Conservation (phyloP, 176 grass and related monocot species). For the Musa troglodytarum region DNA sequence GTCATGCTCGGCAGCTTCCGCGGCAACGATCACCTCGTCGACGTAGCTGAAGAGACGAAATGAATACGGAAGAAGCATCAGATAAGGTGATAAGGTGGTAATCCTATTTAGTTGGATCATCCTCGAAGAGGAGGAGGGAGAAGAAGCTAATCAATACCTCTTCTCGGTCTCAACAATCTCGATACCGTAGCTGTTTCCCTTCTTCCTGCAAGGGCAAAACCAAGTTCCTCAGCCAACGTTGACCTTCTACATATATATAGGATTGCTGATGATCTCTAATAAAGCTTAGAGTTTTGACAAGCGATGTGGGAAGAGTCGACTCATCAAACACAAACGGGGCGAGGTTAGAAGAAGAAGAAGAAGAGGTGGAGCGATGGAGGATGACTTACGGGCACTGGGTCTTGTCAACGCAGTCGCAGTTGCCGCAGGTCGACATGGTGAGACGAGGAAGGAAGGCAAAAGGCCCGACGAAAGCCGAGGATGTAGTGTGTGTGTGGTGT, state of each 20-base stretch:
- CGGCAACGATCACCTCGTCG: neutral
- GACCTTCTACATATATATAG: too few relatives aligned
- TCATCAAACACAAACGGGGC: too few relatives aligned
- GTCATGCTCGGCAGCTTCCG: neutral
- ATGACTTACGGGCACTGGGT: conserved; percentile 47
- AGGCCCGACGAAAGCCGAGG: neutral
- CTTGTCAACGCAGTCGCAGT: conserved; percentile 89
- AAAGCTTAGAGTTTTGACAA: too few relatives aligned
- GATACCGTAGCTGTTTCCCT: conserved; percentile 49
- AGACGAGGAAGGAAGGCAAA: neutral
- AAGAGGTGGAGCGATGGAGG: neutral
- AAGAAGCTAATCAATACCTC: conserved; percentile 24
- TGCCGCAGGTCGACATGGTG: conserved; percentile 71
- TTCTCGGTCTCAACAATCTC: conserved; percentile 37
- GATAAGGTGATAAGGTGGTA: too few relatives aligned
- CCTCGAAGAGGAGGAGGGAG: too few relatives aligned
- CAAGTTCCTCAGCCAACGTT: too few relatives aligned
- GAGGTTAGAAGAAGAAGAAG: too few relatives aligned
- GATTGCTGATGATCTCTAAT: too few relatives aligned
- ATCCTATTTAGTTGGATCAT: too few relatives aligned
- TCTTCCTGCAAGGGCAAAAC: conserved; percentile 43
- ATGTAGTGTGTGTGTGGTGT: neutral
- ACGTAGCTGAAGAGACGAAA: neutral
- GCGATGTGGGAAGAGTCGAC: too few relatives aligned
- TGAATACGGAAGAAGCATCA: too few relatives aligned